These are phyloP conservation scores for Termitomyces sp. DNA, from an alignment of 768 basidiomycete genomes.

Conservation along the genomic window DNA sequence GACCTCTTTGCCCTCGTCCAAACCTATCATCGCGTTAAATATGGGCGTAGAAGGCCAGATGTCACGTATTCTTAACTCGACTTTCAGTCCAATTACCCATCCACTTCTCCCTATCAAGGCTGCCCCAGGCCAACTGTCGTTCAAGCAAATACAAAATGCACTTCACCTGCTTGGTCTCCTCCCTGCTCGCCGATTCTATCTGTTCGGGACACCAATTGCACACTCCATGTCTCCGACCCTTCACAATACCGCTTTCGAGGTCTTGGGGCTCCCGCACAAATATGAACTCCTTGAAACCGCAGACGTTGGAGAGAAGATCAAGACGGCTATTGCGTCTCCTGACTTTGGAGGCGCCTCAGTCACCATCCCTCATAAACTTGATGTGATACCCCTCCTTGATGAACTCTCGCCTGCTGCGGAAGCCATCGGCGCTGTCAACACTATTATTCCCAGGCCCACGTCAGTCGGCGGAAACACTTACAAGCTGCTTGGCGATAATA, in stretches of 20 bases:
- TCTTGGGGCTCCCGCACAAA: slow-evolving; percentile 77
- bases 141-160: slow-evolving; percentile 79
- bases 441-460: slow-evolving; percentile 56
- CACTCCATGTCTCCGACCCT: slow-evolving; percentile 90
- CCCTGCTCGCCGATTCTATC: slow-evolving; percentile 69
- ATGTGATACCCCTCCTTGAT: slow-evolving; percentile 82
- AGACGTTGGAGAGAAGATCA: slow-evolving; percentile 59
- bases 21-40: slow-evolving; percentile 92
- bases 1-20: slow-evolving; percentile 39
- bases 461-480: slow-evolving; percentile 32
- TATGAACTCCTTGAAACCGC: slow-evolving; percentile 79
- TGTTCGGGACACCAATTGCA: slow-evolving; percentile 86
- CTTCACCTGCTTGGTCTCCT: slow-evolving; percentile 77
- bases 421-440: slow-evolving; percentile 93
- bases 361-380: slow-evolving; percentile 93
- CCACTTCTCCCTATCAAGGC: slow-evolving; percentile 79
- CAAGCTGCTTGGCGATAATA: slow-evolving; percentile 87
- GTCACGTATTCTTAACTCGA: slow-evolving; percentile 80
- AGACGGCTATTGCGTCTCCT: slow-evolving; percentile 50
- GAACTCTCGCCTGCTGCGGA: slow-evolving; percentile 74
- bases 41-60: slow-evolving; percentile 89
- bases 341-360: slow-evolving; percentile 95
- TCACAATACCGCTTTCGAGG: slow-evolving; percentile 83
- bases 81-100: slow-evolving; percentile 89
- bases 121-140: slow-evolving; percentile 91